These are phyloP conservation scores for Lasiodiplodia gonubiensis DNA, from an alignment of 2,329 filamentous ascomycete genomes.

Conservation along the genomic window DNA sequence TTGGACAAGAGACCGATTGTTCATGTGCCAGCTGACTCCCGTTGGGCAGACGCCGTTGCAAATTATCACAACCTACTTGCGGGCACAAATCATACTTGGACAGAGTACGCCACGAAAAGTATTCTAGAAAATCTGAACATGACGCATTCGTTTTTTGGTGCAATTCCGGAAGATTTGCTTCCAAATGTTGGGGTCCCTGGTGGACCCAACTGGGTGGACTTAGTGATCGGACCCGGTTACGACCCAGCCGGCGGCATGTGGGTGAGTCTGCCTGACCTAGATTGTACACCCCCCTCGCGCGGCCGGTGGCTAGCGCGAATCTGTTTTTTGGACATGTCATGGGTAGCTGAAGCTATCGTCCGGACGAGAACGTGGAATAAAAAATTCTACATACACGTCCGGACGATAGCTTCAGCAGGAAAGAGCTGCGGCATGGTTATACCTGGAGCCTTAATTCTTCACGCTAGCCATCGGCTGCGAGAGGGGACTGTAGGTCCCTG, in stretches of 20 bases:
- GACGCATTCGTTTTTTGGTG: constrained; percentile 38
- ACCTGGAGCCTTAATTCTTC: too few relatives aligned
- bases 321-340: too few relatives aligned
- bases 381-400: too few relatives aligned
- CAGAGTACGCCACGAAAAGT: constrained; percentile 33
- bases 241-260: constrained; percentile 42
- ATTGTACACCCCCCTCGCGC: too few relatives aligned
- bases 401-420: too few relatives aligned
- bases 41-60: constrained; percentile 32
- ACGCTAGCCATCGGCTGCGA: too few relatives aligned
- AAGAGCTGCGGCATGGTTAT: too few relatives aligned
- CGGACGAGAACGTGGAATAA: too few relatives aligned
- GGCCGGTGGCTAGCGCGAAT: too few relatives aligned
- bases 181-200: constrained; percentile 37
- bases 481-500: not conserved
- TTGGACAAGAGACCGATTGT: not conserved
- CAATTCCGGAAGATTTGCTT: constrained; percentile 34
- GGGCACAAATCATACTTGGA: constrained; percentile 34
- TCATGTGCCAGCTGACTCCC: constrained; percentile 27
- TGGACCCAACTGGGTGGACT: constrained; percentile 38
- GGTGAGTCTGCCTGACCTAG: not conserved
- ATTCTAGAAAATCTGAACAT: constrained; percentile 37
- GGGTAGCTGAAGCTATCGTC: too few relatives aligned
- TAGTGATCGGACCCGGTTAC: constrained; percentile 39
- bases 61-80: constrained; percentile 37